phyloP scores from a whole-genome alignment of 2,329 filamentous ascomycete genomes.

The Epicoccum sorghinum region DNA sequence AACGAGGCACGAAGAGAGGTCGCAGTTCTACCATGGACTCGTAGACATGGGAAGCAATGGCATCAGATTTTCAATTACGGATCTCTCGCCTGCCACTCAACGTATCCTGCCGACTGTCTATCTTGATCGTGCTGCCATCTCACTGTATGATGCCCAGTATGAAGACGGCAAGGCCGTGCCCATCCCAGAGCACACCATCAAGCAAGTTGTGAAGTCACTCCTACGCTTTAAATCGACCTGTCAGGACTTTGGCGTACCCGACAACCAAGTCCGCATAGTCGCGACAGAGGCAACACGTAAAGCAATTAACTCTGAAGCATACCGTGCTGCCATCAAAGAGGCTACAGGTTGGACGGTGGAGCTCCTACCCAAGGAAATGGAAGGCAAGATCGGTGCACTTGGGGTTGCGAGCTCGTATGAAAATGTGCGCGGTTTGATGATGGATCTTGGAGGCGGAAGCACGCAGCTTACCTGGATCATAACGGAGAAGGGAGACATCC shows the following conservation, averaged over 20 bases:
- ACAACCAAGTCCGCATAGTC: conserved; percentile 71
- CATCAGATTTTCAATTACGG: conserved; percentile 88
- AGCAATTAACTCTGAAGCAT: conserved; percentile 73
- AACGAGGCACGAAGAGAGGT: conserved; percentile 20
- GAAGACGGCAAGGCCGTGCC: conserved; percentile 52
- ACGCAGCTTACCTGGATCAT: conserved; percentile 73
- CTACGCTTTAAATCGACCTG: conserved; percentile 75
- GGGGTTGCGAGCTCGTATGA: conserved; percentile 79
- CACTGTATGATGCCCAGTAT: conserved; percentile 81
- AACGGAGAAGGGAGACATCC: conserved; percentile 54
- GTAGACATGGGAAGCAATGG: conserved; percentile 69
- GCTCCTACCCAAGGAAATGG: conserved; percentile 77
- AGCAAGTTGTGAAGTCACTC: conserved; percentile 69
- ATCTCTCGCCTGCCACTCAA: conserved; percentile 72
- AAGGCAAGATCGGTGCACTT: conserved; percentile 82
- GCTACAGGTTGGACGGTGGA: conserved; percentile 72
- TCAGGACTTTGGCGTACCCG: conserved; percentile 69
- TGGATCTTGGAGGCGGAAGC: conserved; percentile 82
- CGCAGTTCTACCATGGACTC: conserved; percentile 38
- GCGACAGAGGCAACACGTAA: conserved; percentile 89
- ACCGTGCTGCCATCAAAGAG: conserved; percentile 68
- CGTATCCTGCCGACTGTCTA: conserved; percentile 80
- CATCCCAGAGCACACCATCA: conserved; percentile 66
- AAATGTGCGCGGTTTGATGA: conserved; percentile 76
- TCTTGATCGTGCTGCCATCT: conserved; percentile 78